Evolutionary conservation across 352 stramenopile genomes (phyloP), one percentile per base, ranked within the genome.

Genomic region (Pythium aquatile): DNA sequence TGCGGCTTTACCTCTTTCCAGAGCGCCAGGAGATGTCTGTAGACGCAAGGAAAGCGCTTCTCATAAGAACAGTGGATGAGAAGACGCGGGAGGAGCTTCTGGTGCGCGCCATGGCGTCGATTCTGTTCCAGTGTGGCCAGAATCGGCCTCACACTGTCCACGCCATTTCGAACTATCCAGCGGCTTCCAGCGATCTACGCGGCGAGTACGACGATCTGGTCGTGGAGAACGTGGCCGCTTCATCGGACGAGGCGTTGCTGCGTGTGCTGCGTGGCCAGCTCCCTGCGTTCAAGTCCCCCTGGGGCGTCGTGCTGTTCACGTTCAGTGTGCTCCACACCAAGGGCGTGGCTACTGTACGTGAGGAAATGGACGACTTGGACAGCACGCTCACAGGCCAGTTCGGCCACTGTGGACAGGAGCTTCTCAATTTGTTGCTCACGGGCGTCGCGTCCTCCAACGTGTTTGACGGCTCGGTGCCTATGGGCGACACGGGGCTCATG

Each of bases 381-480:
- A 77, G 64, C 33, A 68, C 68, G 17, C 58, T 95, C 14, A 94
- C 85, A 9, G 85, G 73, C 8, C 69, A 85, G 32, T 93, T 93
- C 60, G 88, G 88, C 4, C 83, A 96, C 61, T 93, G 88, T 32
- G 78, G 75, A 5, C 88, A 97, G 66, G 90, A 97, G 72, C 73
- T 97, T 35, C 62, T 97, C 30, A 96, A 96, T 53, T 60, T 97
- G 48, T 63, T 96, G 59, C 75, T 97, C 32, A 93, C 78, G 10
- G 90, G 90, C 40, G 67, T 72, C 9, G 90, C 85, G 8, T 73
- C 83, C 26, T 95, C 84, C 20, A 94, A 96, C 49, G 85, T 94
- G 17, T 93, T 94, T 65, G 90, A 97, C 55, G 90, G 87, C 6
- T 69, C 37, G 24, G 82, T 94, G 47, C 78, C 80, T 11, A 81